Conservation (phyloP, 371 early-diverging fungal species). For the Mortierella sp. region DNA sequence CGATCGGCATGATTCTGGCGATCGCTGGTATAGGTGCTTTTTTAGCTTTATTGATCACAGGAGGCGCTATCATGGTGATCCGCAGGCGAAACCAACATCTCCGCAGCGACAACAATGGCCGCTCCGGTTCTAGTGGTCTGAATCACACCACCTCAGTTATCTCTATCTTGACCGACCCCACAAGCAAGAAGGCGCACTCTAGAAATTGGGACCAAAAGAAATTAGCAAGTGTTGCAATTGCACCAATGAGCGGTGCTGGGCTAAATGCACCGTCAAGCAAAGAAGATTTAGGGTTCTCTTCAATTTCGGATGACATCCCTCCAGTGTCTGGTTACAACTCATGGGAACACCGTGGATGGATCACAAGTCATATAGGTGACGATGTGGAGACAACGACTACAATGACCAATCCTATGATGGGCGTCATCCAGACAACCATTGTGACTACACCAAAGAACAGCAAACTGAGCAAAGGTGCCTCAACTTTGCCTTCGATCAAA, state of each 20-base stretch:
- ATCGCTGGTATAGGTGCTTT: constrained; percentile 25
- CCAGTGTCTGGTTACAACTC: constrained; percentile 17
- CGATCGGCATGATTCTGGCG: constrained; percentile 23
- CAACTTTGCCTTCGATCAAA: too few relatives aligned
- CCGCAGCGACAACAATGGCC: neutral
- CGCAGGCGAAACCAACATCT: constrained; percentile 24
- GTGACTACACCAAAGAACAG: constrained; percentile 14
- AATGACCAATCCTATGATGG: constrained; percentile 2
- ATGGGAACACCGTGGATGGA: constrained; percentile 16
- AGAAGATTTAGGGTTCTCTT: neutral
- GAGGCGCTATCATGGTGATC: constrained; percentile 20
- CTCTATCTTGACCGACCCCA: neutral
- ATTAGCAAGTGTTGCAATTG: neutral
- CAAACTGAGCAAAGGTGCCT: too few relatives aligned
- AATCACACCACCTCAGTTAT: neutral
- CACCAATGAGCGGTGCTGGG: neutral
- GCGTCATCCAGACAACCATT: constrained; percentile 20
- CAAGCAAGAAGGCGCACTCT: neutral
- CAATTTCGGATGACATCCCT: constrained; percentile 10
- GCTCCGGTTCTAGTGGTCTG: neutral
- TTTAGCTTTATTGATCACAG: constrained; percentile 22
- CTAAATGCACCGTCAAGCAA: neutral
- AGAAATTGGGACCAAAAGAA: constrained; percentile 21
- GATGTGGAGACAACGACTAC: constrained; percentile 9
- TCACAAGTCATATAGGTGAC: constrained; percentile 6